These are phyloP conservation scores for Vigna mungo DNA, from an alignment of 306 rosid species.

Conservation along the genomic window DNA sequence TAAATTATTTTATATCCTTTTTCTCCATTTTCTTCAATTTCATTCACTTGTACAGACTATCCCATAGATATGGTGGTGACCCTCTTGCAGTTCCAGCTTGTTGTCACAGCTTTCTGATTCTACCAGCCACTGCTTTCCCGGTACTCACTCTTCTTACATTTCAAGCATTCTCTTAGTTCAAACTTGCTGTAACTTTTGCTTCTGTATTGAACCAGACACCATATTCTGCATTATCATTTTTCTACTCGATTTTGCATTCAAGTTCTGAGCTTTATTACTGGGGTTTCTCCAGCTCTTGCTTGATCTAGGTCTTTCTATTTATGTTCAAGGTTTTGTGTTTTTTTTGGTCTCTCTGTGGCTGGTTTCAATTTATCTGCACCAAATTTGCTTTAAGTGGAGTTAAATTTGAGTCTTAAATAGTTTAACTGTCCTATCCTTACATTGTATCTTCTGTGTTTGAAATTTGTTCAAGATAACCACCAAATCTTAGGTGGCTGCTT, in stretches of 20 bases:
- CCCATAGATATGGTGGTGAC: constrained; percentile 28
- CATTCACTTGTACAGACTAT: constrained; percentile 30
- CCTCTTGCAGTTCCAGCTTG: constrained; percentile 35
- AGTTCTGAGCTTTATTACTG: constrained; percentile 1
- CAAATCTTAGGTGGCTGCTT: constrained; percentile 34
- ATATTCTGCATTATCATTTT: constrained; percentile 51
- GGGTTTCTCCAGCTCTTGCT: constrained; percentile 28
- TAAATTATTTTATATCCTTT: background rate
- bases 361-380: constrained; percentile 24
- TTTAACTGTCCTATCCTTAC: constrained; percentile 11
- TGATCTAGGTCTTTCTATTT: constrained; percentile 58
- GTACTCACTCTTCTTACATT: constrained; percentile 35
- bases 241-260: constrained; percentile 45
- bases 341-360: constrained; percentile 1
- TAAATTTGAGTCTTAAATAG: constrained; percentile 11
- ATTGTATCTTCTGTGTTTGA: constrained; percentile 14
- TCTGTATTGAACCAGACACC: constrained; percentile 37
- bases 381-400: constrained; percentile 31
- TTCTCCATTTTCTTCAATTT: constrained; percentile 35
- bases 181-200: background rate
- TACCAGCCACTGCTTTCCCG: constrained; percentile 27
- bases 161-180: constrained; percentile 32
- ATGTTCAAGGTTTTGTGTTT: background rate
- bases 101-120: constrained; percentile 46
- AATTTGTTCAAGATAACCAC: constrained; percentile 20